Evolutionary conservation across 2,329 filamentous ascomycete species (phyloP), one percentile per base, ranked within the genome.

Genomic region (Cytospora piceae): DNA sequence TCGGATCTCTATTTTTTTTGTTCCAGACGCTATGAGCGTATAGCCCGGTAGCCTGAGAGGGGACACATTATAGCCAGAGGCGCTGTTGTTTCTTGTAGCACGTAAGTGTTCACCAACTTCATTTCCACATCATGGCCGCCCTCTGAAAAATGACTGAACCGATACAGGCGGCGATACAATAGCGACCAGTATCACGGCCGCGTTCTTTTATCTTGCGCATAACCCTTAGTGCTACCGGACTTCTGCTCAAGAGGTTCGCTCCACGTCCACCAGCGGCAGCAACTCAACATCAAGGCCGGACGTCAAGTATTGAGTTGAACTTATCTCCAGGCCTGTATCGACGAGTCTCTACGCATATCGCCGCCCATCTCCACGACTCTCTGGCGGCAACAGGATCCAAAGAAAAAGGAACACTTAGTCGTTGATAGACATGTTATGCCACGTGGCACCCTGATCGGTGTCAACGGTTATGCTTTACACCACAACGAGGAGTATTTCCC

Each of bases 1-100:
- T 70, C 81, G 42, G 77, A 78, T 4, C 80, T 85, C 54, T 84
- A 84, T n/a, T 69, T 83, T 80, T 0, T 82, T 82, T 63, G 73
- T 84, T 0, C 81, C 63, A 3, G 65, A 69, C 17, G 31, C 31
- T 4, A 12, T 46, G 11, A 37, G 31, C n/a, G 32, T 49, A 42
- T 32, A 57, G 53, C 34, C 61, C 14, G 60, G 57, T 11, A 37
- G 59, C 29, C n/a, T 68, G 15, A 58, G 58, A 20, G 27, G 49
- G 3, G 53, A 39, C 24, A 62, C 70, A n/a, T 65, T 71, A 7
- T 69, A 68, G 68, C 59, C 55, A 0, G 70, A 71, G 37, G 70
- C 67, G 4, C n/a, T 65, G 15, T 68, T 70, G 15, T 60, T 60
- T 39, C 29, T 60, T 15, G 15, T 12, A 66, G 69, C 39, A 61